Percentiles rank a stretch among this genome's conserved stretches.
These are phyloP conservation scores for Lipomyces yamanashiensis DNA, from an alignment of 805 yeast genomes.

Conservation along the genomic window DNA sequence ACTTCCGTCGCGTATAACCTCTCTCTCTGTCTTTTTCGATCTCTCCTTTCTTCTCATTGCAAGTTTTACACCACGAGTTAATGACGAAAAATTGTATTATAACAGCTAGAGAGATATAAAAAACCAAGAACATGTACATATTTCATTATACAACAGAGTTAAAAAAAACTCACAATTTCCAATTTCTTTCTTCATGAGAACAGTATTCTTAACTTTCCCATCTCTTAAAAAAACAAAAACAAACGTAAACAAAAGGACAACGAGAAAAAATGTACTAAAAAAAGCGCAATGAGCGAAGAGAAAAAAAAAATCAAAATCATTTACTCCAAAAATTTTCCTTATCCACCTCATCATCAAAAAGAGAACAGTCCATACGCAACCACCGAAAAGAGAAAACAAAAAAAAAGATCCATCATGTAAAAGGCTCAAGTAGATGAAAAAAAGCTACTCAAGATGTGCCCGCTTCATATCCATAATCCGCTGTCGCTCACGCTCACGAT, in stretches of 20 bases:
- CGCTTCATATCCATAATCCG: slow-evolving; percentile 26
- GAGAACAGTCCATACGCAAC: background rate
- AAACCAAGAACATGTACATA: too few relatives aligned
- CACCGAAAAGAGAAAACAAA: background rate
- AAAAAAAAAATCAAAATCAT: background rate
- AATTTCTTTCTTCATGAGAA: too few relatives aligned
- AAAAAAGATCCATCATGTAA: too few relatives aligned
- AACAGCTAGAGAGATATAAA: too few relatives aligned
- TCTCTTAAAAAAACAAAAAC: background rate
- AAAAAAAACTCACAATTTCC: too few relatives aligned
- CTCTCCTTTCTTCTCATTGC: background rate
- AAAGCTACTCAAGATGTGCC: background rate
- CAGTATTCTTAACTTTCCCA: too few relatives aligned
- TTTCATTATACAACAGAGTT: too few relatives aligned
- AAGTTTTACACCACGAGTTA: background rate
- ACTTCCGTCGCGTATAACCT: slow-evolving; percentile 19
- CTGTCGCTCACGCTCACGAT: slow-evolving; percentile 21
- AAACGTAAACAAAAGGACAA: background rate
- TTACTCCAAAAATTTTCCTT: background rate
- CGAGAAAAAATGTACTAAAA: too few relatives aligned
- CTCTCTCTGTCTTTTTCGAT: background rate
- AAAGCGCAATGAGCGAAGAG: background rate
- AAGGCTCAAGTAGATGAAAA: too few relatives aligned
- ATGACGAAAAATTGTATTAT: too few relatives aligned
- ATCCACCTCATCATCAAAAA: background rate